Conservation (phyloP, 805 yeast species). For the Lipomyces chichibuensis region DNA sequence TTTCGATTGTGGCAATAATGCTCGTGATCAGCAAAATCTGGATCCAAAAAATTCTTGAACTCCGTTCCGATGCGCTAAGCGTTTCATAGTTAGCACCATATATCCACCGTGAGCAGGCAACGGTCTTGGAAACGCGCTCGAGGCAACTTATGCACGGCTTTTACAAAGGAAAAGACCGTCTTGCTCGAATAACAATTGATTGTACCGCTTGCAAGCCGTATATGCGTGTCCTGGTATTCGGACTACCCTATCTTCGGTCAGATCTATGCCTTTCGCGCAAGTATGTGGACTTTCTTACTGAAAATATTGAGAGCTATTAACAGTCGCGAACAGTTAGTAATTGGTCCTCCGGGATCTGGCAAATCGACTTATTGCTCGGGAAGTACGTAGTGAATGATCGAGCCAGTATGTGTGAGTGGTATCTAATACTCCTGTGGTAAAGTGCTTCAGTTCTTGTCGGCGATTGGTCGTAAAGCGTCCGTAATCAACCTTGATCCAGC, state of each 20-base stretch:
- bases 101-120: neutral
- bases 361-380: conserved; percentile 95
- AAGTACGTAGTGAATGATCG: conserved; percentile 31
- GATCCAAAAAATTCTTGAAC: neutral
- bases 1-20: neutral
- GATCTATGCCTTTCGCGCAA: conserved; percentile 33
- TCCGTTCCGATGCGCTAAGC: neutral
- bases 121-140: neutral
- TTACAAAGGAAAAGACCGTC: too few species aligned
- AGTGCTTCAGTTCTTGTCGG: conserved; percentile 84
- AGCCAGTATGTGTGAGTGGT: neutral
- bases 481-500: conserved; percentile 92
- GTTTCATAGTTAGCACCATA: neutral
- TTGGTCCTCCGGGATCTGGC: conserved; percentile 98
- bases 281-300: conserved; percentile 9
- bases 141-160: too few species aligned
- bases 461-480: conserved; percentile 88
- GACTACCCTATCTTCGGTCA: neutral
- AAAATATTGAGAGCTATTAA: neutral
- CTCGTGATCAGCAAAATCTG: neutral
- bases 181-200: neutral
- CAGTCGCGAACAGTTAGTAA: conserved; percentile 80
- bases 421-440: neutral
- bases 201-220: neutral
- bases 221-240: neutral